A percentile compares a stretch with the other conserved stretches of the same genome.
Conservation (phyloP, 345 rosid species). For the Camelina laxa region DNA sequence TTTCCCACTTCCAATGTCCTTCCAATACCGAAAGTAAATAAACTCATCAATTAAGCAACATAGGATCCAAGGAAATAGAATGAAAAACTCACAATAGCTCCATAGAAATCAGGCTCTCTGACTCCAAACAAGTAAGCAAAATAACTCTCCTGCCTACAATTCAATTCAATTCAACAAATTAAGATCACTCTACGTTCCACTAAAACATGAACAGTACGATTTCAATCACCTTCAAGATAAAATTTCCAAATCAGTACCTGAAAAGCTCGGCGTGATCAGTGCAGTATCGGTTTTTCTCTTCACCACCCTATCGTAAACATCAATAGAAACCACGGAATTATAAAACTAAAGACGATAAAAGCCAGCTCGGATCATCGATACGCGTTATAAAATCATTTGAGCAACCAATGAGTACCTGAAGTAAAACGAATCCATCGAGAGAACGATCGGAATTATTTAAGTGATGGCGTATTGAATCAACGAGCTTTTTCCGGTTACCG, state of each 20-base stretch:
- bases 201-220: background rate
- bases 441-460: slow-evolving; percentile 58
- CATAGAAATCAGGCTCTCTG: slow-evolving; percentile 81
- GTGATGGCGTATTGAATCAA: slow-evolving; percentile 55
- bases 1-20: slow-evolving; percentile 83
- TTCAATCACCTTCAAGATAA: background rate
- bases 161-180: slow-evolving; percentile 16
- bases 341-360: background rate
- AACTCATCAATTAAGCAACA: background rate
- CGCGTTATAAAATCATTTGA: background rate
- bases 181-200: background rate
- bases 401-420: slow-evolving; percentile 55
- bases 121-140: slow-evolving; percentile 95
- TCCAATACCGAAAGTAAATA: slow-evolving; percentile 18
- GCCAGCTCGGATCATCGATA: slow-evolving; percentile 16
- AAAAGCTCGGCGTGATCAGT: slow-evolving; percentile 93
- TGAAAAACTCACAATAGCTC: slow-evolving; percentile 76
- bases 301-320: slow-evolving; percentile 67
- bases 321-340: background rate
- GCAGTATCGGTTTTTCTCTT: slow-evolving; percentile 77
- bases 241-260: slow-evolving; percentile 52
- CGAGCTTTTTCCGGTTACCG: slow-evolving; percentile 68
- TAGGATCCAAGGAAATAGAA: background rate
- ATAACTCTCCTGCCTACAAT: slow-evolving; percentile 80
- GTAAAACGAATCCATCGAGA: slow-evolving; percentile 71